Evolutionary conservation across 805 yeast species (phyloP).

Genomic region (Candida vaughaniae): DNA sequence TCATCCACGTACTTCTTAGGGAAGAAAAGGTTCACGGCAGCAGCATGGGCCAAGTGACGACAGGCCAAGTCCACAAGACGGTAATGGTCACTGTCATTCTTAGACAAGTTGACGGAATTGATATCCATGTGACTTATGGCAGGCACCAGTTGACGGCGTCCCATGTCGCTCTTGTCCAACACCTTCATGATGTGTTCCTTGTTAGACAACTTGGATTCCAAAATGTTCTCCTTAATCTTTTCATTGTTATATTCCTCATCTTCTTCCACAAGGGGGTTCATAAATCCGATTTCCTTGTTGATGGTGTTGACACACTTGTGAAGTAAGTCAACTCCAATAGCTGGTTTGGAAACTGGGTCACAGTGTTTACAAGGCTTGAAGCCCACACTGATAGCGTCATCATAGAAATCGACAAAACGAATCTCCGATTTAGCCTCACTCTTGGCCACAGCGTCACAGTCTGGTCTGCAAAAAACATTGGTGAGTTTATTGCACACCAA

Average conservation of each 20-base stretch:
- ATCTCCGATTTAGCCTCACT: conserved; percentile 46
- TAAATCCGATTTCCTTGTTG: conserved; percentile 58
- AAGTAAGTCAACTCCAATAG: conserved; percentile 46
- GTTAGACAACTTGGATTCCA: conserved; percentile 23
- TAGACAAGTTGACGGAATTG: conserved; percentile 33
- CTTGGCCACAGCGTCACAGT: conserved; percentile 53
- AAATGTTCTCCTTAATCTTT: conserved; percentile 36
- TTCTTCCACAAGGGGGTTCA: conserved; percentile 49
- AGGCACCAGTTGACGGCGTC: conserved; percentile 30
- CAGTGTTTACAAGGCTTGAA: conserved; percentile 55
- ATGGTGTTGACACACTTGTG: conserved; percentile 52
- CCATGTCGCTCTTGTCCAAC: conserved; percentile 15
- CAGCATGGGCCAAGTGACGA: conserved; percentile 79
- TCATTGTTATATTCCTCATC: conserved; percentile 39
- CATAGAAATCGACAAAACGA: conserved; percentile 39
- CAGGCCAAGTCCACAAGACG: conserved; percentile 75
- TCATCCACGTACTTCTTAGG: conserved; percentile 21
- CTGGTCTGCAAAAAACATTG: conserved; percentile 61
- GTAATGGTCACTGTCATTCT: conserved; percentile 67
- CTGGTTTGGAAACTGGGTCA: conserved; percentile 48
- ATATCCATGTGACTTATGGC: conserved; percentile 2
- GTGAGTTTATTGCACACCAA: conserved; percentile 47
- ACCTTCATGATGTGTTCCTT: conserved; percentile 25
- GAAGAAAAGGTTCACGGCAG: conserved; percentile 46
- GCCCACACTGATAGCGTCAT: conserved; percentile 46